A percentile compares a stretch with the other conserved stretches of the same genome.
These are phyloP conservation scores for Aegilops longissima DNA, from an alignment of 176 grass and related monocot genomes.

Conservation along the genomic window DNA sequence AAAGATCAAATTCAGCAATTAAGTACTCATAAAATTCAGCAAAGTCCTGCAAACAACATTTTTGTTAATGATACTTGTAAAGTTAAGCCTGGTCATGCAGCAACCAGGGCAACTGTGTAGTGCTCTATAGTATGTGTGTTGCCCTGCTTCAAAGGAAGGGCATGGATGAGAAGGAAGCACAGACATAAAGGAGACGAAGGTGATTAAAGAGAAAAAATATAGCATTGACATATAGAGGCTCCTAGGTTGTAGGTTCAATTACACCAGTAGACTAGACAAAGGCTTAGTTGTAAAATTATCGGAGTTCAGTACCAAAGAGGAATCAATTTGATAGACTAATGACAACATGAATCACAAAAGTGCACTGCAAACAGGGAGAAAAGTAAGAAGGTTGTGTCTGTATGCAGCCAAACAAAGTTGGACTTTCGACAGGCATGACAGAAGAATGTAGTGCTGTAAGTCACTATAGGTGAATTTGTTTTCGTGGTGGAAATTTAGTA, in stretches of 20 bases:
- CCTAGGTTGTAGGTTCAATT: not conserved
- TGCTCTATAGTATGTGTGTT: not conserved
- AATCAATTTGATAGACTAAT: not conserved
- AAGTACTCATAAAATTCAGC: not conserved
- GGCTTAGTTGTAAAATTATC: slow-evolving; percentile 15
- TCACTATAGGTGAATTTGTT: no score
- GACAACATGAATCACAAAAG: slow-evolving; percentile 26
- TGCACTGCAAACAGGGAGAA: slow-evolving; percentile 11
- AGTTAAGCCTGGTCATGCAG: not conserved
- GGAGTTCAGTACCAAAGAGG: not conserved
- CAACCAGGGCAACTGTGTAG: not conserved
- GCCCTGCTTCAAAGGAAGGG: not conserved
- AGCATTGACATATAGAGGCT: no score
- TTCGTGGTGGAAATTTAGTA: no score
- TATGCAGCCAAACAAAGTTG: slow-evolving; percentile 6
- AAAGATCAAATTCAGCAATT: not conserved
- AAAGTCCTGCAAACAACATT: not conserved
- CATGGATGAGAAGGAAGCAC: not conserved
- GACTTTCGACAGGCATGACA: not conserved
- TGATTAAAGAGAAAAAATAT: not conserved
- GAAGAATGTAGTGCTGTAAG: no score
- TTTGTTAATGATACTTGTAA: not conserved
- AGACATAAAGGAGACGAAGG: not conserved
- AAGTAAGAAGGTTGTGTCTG: slow-evolving; percentile 11
- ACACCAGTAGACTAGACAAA: not conserved